Evolutionary conservation across 768 basidiomycete genomes (phyloP), one percentile per base, ranked within the genome.

Genomic region (Podaxis rugospora): DNA sequence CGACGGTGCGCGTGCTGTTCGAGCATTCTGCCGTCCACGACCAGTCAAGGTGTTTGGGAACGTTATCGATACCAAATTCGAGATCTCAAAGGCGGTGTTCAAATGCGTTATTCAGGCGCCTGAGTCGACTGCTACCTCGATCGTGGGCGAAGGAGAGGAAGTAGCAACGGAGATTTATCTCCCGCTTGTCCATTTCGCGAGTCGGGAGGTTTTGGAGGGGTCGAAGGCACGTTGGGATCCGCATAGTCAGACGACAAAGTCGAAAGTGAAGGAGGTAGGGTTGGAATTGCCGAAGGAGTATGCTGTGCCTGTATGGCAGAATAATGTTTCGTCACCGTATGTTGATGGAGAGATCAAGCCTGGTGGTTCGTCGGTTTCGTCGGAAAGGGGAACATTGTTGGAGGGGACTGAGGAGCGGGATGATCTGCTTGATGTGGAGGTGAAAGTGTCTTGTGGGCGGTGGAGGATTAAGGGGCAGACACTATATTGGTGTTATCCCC

Each of bases 81-180:
- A 96, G 66, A 82, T 95, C 55, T 68, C 72, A 36, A 84, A 85
- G 63, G 86, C 90, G 4, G 73, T 74, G 44, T 92, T 97, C 74
- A 86, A 80, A 75, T 61, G 59, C 37, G 76, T 93, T 39, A 79
- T 79, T 13, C 83, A 97, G 2, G 72, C 72, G 25, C 28, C 52
- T 13, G 16, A 9, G 9, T 23, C 50, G 28, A 7, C 44, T 49
- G 64, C 83, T 4, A 83, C 83, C 28, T 92, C 95, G 68, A 72
- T 74, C 23, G 73, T 74, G 0, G 62, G 62, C 25, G 57, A 44
- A 51, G 59, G 72, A 4, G 76, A 75, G 0, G 72, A 49, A 23
- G 74, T 84, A 1, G 81, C 87, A n/a, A 98, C 94, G 18, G 97
- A 97, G 78, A 87, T 98, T 21, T 99, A 83, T 70, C 71, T 98